phyloP scores from a whole-genome alignment of 176 grass and related monocot genomes.

The Cenchrus fungigraminus region DNA sequence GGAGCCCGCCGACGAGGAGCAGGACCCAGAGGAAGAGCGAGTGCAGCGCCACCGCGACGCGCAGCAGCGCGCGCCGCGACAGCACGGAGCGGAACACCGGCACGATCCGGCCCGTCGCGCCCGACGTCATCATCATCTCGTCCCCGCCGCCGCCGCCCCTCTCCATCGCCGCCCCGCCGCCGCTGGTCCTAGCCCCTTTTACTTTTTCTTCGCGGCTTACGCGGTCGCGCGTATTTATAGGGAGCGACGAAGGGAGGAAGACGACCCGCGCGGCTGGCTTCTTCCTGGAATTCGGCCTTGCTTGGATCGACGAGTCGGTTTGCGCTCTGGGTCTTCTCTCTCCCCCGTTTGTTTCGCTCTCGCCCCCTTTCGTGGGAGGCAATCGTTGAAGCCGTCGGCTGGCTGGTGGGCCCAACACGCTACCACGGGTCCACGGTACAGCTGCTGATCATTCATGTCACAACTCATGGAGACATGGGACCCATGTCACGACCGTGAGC shows the following conservation, averaged over 20 bases:
- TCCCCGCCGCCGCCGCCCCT: conserved; percentile 17
- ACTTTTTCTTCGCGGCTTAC: conserved; percentile 24
- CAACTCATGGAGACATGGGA: not conserved
- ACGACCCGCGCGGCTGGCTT: not conserved
- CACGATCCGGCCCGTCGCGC: conserved; percentile 88
- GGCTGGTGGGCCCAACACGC: not conserved
- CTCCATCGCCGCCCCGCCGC: conserved; percentile 9
- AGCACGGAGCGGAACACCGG: conserved; percentile 77
- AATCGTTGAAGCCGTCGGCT: not conserved
- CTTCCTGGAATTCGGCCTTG: conserved; percentile 19
- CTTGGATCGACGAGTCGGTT: not conserved
- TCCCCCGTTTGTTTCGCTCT: not conserved
- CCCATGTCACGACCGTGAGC: not conserved
- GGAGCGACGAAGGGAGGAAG: not conserved
- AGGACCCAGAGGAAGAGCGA: conserved; percentile 82
- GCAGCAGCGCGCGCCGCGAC: conserved; percentile 65
- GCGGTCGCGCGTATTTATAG: conserved; percentile 52
- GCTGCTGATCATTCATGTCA: not conserved
- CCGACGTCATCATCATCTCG: conserved; percentile 84
- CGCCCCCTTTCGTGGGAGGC: too few species aligned
- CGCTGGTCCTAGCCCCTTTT: not conserved
- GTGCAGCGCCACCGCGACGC: conserved; percentile 71
- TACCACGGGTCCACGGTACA: not conserved
- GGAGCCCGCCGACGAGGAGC: conserved; percentile 47
- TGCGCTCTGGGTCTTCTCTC: not conserved